Evolutionary conservation across 371 early-diverging fungal species (phyloP).

Genomic region (Batkoa obscura): DNA sequence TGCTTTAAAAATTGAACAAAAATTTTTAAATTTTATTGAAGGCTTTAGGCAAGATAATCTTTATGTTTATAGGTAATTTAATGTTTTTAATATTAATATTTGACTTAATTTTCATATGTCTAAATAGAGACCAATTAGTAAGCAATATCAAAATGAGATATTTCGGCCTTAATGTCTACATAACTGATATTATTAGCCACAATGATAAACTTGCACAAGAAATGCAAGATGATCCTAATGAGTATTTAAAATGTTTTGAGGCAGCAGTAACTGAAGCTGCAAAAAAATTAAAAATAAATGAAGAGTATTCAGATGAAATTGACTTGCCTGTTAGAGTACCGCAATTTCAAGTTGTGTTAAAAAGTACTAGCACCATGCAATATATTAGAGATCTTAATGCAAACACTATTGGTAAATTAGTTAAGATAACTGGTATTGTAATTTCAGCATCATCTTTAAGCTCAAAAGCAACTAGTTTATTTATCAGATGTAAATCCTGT

Average conservation of each 20-base stretch:
- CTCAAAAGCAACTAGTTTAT: conserved; percentile 72
- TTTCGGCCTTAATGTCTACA: conserved; percentile 62
- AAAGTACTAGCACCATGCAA: conserved; percentile 61
- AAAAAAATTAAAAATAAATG: conserved; percentile 21
- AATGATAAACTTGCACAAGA: conserved; percentile 66
- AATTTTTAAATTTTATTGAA: too few species aligned
- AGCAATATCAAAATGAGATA: conserved; percentile 56
- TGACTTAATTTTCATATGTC: background rate
- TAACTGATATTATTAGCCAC: conserved; percentile 60
- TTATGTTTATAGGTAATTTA: too few species aligned
- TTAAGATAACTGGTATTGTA: conserved; percentile 92
- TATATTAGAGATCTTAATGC: conserved; percentile 75
- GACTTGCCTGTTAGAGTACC: conserved; percentile 16
- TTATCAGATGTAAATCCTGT: conserved; percentile 75
- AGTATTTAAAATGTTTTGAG: conserved; percentile 74
- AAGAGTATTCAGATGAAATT: conserved; percentile 24
- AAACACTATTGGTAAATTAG: conserved; percentile 77
- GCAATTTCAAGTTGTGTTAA: conserved; percentile 75
- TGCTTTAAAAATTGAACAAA: background rate
- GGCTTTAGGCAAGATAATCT: too few species aligned
- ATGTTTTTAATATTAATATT: too few species aligned
- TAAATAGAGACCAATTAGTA: conserved; percentile 67
- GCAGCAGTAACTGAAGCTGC: conserved; percentile 52
- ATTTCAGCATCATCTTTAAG: conserved; percentile 84
- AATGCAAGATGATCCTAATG: conserved; percentile 53